Conservation (phyloP, 768 basidiomycete genomes). For the Russula lepida region DNA sequence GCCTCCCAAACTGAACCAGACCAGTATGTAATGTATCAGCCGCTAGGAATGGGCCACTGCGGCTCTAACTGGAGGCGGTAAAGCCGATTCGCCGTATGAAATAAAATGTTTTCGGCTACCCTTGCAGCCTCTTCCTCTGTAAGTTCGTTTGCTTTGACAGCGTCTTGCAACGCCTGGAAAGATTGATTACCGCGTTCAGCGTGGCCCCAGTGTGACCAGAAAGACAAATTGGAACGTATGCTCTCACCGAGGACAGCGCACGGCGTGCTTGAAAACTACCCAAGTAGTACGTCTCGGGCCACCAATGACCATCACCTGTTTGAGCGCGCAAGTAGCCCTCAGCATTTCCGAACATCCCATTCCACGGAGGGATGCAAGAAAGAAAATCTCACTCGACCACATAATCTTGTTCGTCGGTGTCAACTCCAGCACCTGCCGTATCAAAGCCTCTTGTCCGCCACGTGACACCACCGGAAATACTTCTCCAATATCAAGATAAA, state of each 20-base stretch:
- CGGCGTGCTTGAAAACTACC: constrained; percentile 56
- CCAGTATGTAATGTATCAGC: background rate
- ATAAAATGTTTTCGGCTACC: constrained; percentile 50
- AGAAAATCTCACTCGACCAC: constrained; percentile 57
- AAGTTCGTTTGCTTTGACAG: constrained; percentile 41
- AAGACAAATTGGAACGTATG: background rate
- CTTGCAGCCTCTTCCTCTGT: constrained; percentile 44
- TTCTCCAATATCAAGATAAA: constrained; percentile 60
- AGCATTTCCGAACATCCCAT: background rate
- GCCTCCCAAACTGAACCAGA: background rate
- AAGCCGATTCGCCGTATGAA: constrained; percentile 56
- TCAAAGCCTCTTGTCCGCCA: constrained; percentile 49
- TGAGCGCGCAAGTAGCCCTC: background rate
- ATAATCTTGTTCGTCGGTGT: constrained; percentile 71
- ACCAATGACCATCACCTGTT: constrained; percentile 58
- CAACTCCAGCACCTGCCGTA: constrained; percentile 61
- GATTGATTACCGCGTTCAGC: background rate
- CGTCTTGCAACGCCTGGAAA: constrained; percentile 47
- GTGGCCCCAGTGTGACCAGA: background rate
- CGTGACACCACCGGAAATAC: constrained; percentile 60
- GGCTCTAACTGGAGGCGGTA: constrained; percentile 48
- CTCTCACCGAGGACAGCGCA: constrained; percentile 46
- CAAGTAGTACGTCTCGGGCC: constrained; percentile 72
- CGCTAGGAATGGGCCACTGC: background rate
- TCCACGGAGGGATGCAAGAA: background rate